phyloP scores from a whole-genome alignment of 1,284 basidiomycete genomes.

The Cutaneotrichosporon spelunceum region DNA sequence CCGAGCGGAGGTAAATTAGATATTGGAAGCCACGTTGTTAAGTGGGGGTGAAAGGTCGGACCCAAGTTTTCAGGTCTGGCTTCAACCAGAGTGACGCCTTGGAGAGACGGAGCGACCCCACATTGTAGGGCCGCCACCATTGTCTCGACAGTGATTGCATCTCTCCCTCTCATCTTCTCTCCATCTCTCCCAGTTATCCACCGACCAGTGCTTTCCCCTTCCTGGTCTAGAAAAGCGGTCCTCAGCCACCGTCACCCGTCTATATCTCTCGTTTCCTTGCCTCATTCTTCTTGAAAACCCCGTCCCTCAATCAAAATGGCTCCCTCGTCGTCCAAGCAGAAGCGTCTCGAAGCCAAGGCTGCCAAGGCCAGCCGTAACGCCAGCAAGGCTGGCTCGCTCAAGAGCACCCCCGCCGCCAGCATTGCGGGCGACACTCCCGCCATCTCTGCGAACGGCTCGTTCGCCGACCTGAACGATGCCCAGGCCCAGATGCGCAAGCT shows the following conservation, averaged over 20 bases:
- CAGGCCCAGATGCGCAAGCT: slow-evolving; percentile 76
- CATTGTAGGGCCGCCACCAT: background rate
- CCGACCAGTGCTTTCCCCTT: background rate
- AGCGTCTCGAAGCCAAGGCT: slow-evolving; percentile 83
- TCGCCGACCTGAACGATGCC: slow-evolving; percentile 55
- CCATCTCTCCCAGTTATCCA: background rate
- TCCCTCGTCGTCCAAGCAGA: slow-evolving; percentile 56
- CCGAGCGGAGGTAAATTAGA: background rate
- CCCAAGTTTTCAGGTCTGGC: background rate
- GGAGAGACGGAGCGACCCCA: background rate
- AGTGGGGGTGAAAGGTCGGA: background rate
- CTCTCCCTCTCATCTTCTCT: slow-evolving; percentile 1
- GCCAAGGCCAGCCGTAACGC: slow-evolving; percentile 60
- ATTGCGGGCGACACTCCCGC: slow-evolving; percentile 66
- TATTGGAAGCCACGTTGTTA: background rate
- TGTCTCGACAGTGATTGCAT: background rate
- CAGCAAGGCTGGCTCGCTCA: slow-evolving; percentile 36
- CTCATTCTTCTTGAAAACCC: background rate
- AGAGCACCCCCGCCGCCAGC: slow-evolving; percentile 62
- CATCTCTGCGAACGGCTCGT: slow-evolving; percentile 66
- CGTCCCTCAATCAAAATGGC: slow-evolving; percentile 40
- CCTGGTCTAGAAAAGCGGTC: slow-evolving; percentile 7
- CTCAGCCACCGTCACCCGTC: slow-evolving; percentile 2
- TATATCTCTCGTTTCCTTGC: background rate
- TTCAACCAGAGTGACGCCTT: background rate